Conservation (phyloP, 768 basidiomycete genomes). For the Rhodocollybia butyracea region DNA sequence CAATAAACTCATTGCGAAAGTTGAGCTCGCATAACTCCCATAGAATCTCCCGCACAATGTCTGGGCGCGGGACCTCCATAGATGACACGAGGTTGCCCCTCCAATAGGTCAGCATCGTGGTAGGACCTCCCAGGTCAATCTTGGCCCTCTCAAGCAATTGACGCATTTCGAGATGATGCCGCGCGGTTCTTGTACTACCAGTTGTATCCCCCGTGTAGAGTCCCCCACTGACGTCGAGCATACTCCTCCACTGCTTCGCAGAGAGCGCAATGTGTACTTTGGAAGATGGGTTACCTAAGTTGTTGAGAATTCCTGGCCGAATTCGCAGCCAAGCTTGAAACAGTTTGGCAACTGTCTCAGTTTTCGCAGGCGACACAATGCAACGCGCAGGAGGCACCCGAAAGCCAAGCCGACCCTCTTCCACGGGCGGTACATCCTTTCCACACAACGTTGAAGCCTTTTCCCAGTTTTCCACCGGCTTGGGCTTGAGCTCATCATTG, state of each 20-base stretch:
- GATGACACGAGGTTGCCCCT: background rate
- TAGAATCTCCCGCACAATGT: background rate
- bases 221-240: background rate
- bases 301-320: background rate
- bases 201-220: background rate
- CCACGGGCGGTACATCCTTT: background rate
- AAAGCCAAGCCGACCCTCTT: background rate
- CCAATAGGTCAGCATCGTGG: background rate
- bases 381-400: background rate
- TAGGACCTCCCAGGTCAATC: background rate
- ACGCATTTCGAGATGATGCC: background rate
- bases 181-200: background rate
- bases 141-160: background rate
- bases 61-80: background rate
- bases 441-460: background rate
- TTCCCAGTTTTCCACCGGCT: background rate
- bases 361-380: background rate
- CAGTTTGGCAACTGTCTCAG: background rate
- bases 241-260: background rate
- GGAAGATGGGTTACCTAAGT: background rate
- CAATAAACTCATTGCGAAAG: background rate
- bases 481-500: background rate
- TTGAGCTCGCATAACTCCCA: background rate
- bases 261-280: background rate
- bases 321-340: background rate